Evolutionary conservation across 2,329 filamentous ascomycete genomes (phyloP).

Genomic region (Blumeriella jaapii): DNA sequence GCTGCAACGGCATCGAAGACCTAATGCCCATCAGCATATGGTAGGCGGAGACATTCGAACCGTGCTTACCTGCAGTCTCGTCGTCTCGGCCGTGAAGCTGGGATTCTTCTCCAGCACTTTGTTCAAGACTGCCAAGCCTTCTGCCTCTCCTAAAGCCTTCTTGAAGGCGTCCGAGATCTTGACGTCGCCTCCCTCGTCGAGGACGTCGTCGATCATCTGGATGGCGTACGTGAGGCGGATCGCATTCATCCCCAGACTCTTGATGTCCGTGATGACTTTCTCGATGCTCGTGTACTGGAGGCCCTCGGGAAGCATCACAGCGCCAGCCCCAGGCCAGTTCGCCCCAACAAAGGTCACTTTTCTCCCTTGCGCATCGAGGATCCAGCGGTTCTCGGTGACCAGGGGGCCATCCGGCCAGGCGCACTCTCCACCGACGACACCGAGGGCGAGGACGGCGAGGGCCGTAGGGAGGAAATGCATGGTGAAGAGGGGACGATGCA

Average conservation of each 20-base stretch:
- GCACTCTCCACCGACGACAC: slow-evolving; percentile 2
- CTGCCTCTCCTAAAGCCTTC: slow-evolving; percentile 36
- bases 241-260: slow-evolving; percentile 49
- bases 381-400: slow-evolving; percentile 28
- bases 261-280: slow-evolving; percentile 40
- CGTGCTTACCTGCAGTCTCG: slow-evolving; percentile 33
- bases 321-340: slow-evolving; percentile 53
- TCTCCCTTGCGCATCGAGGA: slow-evolving; percentile 29
- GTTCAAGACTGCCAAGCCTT: slow-evolving; percentile 39
- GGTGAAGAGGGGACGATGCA: too few species aligned
- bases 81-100: slow-evolving; percentile 40
- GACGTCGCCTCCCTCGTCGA: slow-evolving; percentile 38
- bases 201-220: slow-evolving; percentile 50
- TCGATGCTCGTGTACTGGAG: slow-evolving; percentile 48
- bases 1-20: slow-evolving; percentile 52
- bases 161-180: slow-evolving; percentile 35
- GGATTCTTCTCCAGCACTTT: slow-evolving; percentile 47
- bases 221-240: slow-evolving; percentile 53
- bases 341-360: slow-evolving; percentile 41
- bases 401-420: slow-evolving; percentile 18
- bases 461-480: too few species aligned
- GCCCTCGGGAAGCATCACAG: slow-evolving; percentile 53
- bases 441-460: slow-evolving; percentile 4
- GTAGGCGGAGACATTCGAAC: slow-evolving; percentile 30
- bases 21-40: slow-evolving; percentile 42